Base-by-base conservation (phyloP, 2,329 filamentous ascomycete species). In the Fusarium azukiicola region DNA sequence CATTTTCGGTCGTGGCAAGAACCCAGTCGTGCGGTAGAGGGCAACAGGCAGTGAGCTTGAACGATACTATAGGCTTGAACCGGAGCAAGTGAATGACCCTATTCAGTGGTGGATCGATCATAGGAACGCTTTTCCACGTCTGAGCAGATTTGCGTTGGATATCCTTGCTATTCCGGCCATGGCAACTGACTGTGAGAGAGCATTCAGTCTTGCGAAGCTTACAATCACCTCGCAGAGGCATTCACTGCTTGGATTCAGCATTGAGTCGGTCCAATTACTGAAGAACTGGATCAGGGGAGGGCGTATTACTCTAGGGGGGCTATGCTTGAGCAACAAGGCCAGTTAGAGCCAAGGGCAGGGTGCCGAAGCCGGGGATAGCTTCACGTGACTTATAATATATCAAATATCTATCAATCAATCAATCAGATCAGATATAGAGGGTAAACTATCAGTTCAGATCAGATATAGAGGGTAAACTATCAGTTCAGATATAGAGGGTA, bases 331-430 rank as follows among this genome's bases (percentile, higher is more conserved):
- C 7, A 47, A 47, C 16, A 47, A 47, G 44, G 40, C 44, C 16
- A 47, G 44, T 47, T 47, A 47, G 44, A 47, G 44, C 61, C 50
- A 23, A 47, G 47, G 50, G 52, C 58, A 23, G 52, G 66, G 40
- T 67, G 10, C 47, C 40, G 11, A 68, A 40, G 52, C 52, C 27
- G 42, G 54, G 40, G 71, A 58, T 40, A 68, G 56, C 71, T 58
- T 61, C 17, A 56, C 11, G 21, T 72, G 27, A 72, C 42, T 44
- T 58, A 68, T 32, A 21, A 63, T 68, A 72, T 72, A 68, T 72
- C 36, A 72, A 44, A 72, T 72, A 68, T 72, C 64, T 50, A 46
- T 70, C 56, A 70, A 63, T 70, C 42, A 61, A 70, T 70, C 54
- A 70, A 70, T 70, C 54, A 73, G 47, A 69, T 69, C 54, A 73